phyloP scores from a whole-genome alignment of 2,329 filamentous ascomycete genomes.

The Ploettnerulaceae sp. region DNA sequence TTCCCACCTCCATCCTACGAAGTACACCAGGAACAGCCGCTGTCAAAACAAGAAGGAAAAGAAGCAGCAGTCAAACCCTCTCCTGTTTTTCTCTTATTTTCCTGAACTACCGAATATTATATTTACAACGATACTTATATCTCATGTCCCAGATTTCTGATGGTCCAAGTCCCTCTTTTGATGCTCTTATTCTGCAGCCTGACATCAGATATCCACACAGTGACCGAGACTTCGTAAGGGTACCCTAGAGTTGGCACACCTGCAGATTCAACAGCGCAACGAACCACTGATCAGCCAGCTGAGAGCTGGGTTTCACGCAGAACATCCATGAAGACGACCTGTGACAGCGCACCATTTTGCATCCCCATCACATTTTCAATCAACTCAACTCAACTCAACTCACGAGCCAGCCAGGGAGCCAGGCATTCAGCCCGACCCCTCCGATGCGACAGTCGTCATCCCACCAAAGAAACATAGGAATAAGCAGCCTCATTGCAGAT shows the following conservation, averaged over 20 bases:
- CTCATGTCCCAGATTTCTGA: conserved; percentile 1
- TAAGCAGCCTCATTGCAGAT: conserved; percentile 16
- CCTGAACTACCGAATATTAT: not conserved
- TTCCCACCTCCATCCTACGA: not conserved
- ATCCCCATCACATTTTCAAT: conserved; percentile 12
- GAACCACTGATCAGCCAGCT: conserved; percentile 8
- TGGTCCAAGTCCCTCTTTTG: conserved; percentile 10
- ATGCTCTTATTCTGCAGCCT: conserved; percentile 15
- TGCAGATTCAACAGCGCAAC: conserved; percentile 5
- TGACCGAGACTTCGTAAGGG: conserved; percentile 8
- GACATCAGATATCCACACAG: conserved; percentile 19
- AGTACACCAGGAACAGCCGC: conserved; percentile 24
- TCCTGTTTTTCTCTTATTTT: not conserved
- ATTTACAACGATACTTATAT: conserved; percentile 4
- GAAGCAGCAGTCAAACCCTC: not conserved
- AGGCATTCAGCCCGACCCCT: conserved; percentile 18
- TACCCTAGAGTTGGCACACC: conserved; percentile 14
- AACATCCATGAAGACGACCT: conserved; percentile 13
- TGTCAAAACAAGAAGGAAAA: conserved; percentile 7
- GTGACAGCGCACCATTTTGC: conserved; percentile 22
- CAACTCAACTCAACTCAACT: not conserved
- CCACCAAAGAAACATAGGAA: conserved; percentile 11
- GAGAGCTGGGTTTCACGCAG: conserved; percentile 15
- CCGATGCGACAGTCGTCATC: conserved; percentile 24
- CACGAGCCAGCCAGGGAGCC: conserved; percentile 4